Evolutionary conservation across 1,139 yeast species (phyloP), one percentile per base, ranked within the genome.

Genomic region (Hyphopichia khmerensis): DNA sequence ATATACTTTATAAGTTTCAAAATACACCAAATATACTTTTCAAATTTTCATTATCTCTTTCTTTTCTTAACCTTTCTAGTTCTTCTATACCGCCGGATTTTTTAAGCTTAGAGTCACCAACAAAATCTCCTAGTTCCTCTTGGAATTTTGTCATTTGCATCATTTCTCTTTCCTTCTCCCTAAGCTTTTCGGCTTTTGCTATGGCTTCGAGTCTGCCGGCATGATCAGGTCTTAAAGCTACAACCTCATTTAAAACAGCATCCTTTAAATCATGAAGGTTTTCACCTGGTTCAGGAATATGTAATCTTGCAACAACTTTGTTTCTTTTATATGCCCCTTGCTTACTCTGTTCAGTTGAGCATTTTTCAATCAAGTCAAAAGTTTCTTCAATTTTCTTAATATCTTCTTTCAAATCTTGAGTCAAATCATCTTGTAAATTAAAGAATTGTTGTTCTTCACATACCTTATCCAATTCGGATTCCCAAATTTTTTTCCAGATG

Each of bases 371-470:
- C 39, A 93, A 69, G 34, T 77, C 79, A 57, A 83, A 89, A 0
- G 97, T 91, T 56, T 90, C 96, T 39, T 75, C 75, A 1, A 95
- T 93, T 56, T 83, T 85, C 35, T 76, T 77, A 36, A 93, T 67
- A 64, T 93, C 99, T 47, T 88, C 95, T 40, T 79, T 80, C 51
- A 93, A 67, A 59, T 93, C 96, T 31, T 74, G 77, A 4, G 91
- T 80, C 47, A 93, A 76, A 49, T 88, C 96, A 54, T 88, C 96
- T 60, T 93, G 98, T 27, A 90, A 74, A 48, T 87, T 87, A 65
- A 91, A 81, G 59, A 89, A 89, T 52, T 91, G 96, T 60, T 93
- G 98, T 56, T 91, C 97, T 53, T 89, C 96, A 48, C 96, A 87
- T 18, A 93, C 95, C 36, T 84, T 84, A 50, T 89, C 95, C 46